Conservation (phyloP, 805 yeast species). For the Saccharomycopsis javanensis region DNA sequence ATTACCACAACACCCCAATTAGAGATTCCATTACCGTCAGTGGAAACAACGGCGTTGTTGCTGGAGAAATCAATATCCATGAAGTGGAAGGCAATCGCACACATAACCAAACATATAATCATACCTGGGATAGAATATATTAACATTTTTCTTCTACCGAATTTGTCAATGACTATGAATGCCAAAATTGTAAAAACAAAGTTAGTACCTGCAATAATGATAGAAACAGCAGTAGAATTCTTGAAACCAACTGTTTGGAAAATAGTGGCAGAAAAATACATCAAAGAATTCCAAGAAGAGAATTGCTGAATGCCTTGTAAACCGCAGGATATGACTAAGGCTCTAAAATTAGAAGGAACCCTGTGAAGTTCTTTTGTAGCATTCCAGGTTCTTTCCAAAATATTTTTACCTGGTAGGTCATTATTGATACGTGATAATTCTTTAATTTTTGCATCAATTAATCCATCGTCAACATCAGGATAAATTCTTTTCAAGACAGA, state of each 20-base stretch:
- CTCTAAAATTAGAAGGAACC: constrained; percentile 76
- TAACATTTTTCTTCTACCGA: constrained; percentile 81
- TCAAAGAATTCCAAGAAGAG: constrained; percentile 90
- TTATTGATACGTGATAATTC: constrained; percentile 48
- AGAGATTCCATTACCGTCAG: constrained; percentile 37
- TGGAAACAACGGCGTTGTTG: constrained; percentile 33
- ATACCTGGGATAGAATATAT: constrained; percentile 78
- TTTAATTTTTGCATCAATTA: constrained; percentile 55
- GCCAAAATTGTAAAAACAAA: constrained; percentile 82
- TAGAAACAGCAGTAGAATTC: constrained; percentile 88
- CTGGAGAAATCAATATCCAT: constrained; percentile 52
- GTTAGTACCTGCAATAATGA: constrained; percentile 90
- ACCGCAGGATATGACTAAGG: constrained; percentile 83
- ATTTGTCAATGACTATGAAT: constrained; percentile 72
- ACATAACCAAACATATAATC: constrained; percentile 63
- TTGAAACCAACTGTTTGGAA: constrained; percentile 84
- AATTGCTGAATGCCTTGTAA: constrained; percentile 95
- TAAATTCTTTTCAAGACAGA: constrained; percentile 57
- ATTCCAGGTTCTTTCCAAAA: constrained; percentile 44
- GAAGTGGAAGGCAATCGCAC: constrained; percentile 89
- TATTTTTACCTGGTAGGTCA: constrained; percentile 38
- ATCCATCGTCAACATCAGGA: constrained; percentile 48
- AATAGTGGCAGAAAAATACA: constrained; percentile 91
- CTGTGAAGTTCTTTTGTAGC: constrained; percentile 55
- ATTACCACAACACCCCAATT: constrained; percentile 88